Evolutionary conservation across 2,329 filamentous ascomycete genomes (phyloP).

Genomic region (Ilyonectria robusta): DNA sequence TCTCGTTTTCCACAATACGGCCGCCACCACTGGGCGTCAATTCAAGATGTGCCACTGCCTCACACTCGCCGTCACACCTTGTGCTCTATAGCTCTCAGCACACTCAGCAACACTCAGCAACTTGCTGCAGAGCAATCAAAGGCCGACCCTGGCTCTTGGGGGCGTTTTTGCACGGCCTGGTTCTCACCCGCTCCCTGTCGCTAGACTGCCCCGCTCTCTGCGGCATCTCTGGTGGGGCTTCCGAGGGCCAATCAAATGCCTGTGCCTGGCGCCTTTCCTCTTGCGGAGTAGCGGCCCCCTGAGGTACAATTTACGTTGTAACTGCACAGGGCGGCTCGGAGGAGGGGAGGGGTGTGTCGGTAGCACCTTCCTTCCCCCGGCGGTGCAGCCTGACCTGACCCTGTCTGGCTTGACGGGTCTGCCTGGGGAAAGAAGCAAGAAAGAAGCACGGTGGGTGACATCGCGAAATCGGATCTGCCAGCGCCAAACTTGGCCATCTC

Average conservation of each 20-base stretch:
- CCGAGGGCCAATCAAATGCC: slow-evolving; percentile 57
- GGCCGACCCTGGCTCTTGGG: slow-evolving; percentile 23
- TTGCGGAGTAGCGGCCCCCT: slow-evolving; percentile 23
- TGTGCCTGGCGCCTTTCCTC: slow-evolving; percentile 57
- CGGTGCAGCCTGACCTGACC: neutral
- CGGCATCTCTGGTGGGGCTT: slow-evolving; percentile 39
- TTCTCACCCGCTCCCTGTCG: slow-evolving; percentile 23
- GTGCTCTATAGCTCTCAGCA: neutral
- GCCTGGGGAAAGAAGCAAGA: slow-evolving; percentile 31
- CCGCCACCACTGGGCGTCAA: slow-evolving; percentile 8
- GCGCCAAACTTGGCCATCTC: slow-evolving; percentile 23
- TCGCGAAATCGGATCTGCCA: slow-evolving; percentile 47
- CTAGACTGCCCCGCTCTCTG: slow-evolving; percentile 20
- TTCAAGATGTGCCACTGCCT: slow-evolving; percentile 16
- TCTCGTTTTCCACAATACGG: slow-evolving; percentile 11
- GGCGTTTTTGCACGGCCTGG: slow-evolving; percentile 32
- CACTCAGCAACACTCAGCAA: slow-evolving; percentile 7
- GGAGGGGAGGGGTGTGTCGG: slow-evolving; percentile 33
- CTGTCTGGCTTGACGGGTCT: slow-evolving; percentile 10
- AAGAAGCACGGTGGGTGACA: slow-evolving; percentile 41
- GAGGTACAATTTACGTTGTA: slow-evolving; percentile 22
- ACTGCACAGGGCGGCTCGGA: slow-evolving; percentile 26
- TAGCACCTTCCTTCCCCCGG: slow-evolving; percentile 22
- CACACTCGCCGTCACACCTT: neutral
- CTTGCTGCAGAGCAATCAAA: slow-evolving; percentile 8